phyloP scores from a whole-genome alignment of 305 asterid genomes.

The Fraxinus sp. region DNA sequence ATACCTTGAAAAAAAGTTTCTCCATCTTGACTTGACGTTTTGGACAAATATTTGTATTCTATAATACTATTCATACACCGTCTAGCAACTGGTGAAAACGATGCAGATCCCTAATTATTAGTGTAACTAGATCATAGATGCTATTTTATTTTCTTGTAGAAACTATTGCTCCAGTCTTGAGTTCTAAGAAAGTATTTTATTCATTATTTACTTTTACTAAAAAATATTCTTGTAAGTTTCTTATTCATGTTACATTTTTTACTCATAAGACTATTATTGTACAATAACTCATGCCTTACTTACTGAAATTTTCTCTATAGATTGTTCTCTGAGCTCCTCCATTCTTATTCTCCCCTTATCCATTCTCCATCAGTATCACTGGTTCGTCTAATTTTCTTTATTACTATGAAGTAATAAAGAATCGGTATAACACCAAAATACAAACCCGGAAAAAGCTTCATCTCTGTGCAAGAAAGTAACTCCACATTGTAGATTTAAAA shows the following conservation, averaged over 20 bases:
- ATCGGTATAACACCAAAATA: not conserved
- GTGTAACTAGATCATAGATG: not conserved
- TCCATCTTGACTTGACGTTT: not conserved
- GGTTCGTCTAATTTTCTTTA: not conserved
- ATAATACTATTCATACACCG: not conserved
- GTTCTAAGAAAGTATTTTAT: not conserved
- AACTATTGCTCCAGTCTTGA: not conserved
- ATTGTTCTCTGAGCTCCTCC: not conserved
- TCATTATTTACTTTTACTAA: not conserved
- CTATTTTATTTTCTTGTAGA: not conserved
- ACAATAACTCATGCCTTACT: not conserved
- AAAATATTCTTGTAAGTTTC: not conserved
- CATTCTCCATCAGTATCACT: not conserved
- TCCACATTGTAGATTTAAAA: not conserved
- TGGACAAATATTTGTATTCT: not conserved
- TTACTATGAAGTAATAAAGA: not conserved
- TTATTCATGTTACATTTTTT: not conserved
- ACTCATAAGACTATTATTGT: not conserved
- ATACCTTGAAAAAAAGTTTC: not conserved
- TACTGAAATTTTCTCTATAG: not conserved
- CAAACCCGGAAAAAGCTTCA: not conserved
- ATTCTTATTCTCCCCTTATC: not conserved
- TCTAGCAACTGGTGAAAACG: not conserved
- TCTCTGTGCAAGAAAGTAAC: not conserved
- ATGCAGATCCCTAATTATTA: not conserved